These are phyloP conservation scores for Przewalskia tangutica DNA, from an alignment of 257 asterid species.

Conservation along the genomic window DNA sequence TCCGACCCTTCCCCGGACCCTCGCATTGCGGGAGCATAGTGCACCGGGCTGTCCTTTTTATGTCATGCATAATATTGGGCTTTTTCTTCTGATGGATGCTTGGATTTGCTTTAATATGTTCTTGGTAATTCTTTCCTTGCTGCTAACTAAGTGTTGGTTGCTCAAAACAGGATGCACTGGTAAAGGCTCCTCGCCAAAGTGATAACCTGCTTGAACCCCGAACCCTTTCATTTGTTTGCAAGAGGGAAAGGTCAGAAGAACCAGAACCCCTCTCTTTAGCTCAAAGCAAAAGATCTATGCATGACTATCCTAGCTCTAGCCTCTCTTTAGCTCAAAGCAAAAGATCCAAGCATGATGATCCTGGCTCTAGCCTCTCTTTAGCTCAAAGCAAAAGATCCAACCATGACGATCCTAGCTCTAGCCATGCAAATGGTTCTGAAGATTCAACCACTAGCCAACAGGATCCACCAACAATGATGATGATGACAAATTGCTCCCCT, in stretches of 20 bases:
- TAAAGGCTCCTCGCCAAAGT: slow-evolving; percentile 37
- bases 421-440: slow-evolving; percentile 87
- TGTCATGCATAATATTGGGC: background rate
- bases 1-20: too few species aligned
- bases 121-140: background rate
- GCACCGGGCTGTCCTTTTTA: background rate
- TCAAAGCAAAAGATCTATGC: too few species aligned
- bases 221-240: slow-evolving; percentile 47
- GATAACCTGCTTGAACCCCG: slow-evolving; percentile 29
- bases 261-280: slow-evolving; percentile 49
- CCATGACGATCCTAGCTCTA: slow-evolving; percentile 65
- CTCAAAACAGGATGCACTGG: slow-evolving; percentile 28
- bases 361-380: slow-evolving; percentile 28
- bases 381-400: slow-evolving; percentile 57
- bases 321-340: too few species aligned
- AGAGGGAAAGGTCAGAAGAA: slow-evolving; percentile 74
- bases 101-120: background rate
- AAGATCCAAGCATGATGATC: too few species aligned
- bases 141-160: background rate
- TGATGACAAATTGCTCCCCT: slow-evolving; percentile 57
- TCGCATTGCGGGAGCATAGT: too few species aligned
- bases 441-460: slow-evolving; percentile 90
- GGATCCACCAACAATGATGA: slow-evolving; percentile 50
- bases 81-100: background rate
- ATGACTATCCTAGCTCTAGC: too few species aligned